Evolutionary conservation across 139 green algal genomes (phyloP), one percentile per base, ranked within the genome.

Genomic region (Pseudopediastrum boryanum): DNA sequence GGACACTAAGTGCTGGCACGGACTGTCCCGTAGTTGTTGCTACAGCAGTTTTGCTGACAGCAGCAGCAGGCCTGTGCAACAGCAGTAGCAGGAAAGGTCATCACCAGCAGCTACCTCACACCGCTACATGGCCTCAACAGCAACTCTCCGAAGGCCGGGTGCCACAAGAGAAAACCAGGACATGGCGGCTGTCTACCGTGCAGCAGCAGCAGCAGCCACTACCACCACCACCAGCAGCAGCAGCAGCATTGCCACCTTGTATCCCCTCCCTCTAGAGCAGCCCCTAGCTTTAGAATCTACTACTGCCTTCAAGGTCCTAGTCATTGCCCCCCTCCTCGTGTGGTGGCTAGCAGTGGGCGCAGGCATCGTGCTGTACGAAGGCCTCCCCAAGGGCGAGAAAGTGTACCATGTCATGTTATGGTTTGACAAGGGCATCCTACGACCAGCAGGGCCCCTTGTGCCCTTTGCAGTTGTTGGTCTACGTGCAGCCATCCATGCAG

Each of bases 371-470:
- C 31, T 58, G 5, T 75, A 81, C 44, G 63, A 74, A 48, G 75
- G 75, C 8, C 46, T 58, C 6, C 75, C 63, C 16, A n/a, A 75
- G 19, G 62, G 75, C 31, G 43, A 70, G 42, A 67, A 48, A 38
- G 35, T 75, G 13, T 54, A 50, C 63, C 75, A 81, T 21, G 38
- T 35, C 7, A 70, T 81, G 63, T 13, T 58, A 10, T 81, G 75
- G 75, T 81, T 74, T 58, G 75, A 81, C 63, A 38, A 39, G 23
- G 63, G 63, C 19, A 10, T 81, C 21, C 48, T 81, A 6, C n/a
- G 75, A 12, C 75, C 75, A 25, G 75, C 75, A 33, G 75, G 75
- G 27, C 46, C 75, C 19, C 27, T 81, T 8, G 39, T 81, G 51
- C 75, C 75, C 1, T 81, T 81, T 42, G 46, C 31, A 4, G 46